phyloP scores from a whole-genome alignment of 345 rosid species.

The Eucalyptus virginea region DNA sequence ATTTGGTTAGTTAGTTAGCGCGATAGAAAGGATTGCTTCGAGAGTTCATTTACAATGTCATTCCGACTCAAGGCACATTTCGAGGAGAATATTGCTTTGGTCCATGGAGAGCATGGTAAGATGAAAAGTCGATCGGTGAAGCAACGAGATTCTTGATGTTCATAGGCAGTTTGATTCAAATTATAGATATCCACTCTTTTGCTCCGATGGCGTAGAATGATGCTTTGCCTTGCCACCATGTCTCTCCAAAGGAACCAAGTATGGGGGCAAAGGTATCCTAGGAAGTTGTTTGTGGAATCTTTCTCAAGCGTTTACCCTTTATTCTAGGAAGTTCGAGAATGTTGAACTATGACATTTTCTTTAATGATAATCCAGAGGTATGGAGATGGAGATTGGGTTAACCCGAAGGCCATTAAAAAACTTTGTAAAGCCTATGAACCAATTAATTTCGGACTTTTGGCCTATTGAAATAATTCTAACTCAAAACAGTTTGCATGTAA shows the following conservation, averaged over 20 bases:
- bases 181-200: background rate
- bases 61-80: background rate
- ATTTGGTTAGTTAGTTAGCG: background rate
- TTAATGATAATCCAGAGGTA: background rate
- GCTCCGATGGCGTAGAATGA: background rate
- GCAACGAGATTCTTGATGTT: background rate
- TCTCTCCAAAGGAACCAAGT: background rate
- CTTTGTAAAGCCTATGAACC: too few species aligned
- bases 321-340: background rate
- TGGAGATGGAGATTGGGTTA: background rate
- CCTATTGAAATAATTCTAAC: background rate
- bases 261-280: background rate
- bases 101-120: background rate
- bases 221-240: background rate
- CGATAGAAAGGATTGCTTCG: background rate
- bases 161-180: background rate
- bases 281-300: background rate
- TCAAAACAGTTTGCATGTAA: rapidly evolving
- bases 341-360: background rate
- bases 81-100: background rate
- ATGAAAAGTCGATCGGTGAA: background rate
- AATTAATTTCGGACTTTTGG: background rate
- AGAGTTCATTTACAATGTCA: background rate
- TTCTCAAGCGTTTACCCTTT: background rate
- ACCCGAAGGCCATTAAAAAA: rapidly evolving